A percentile compares a stretch with the other conserved stretches of the same genome.
These are phyloP conservation scores for Salvia hispanica DNA, from an alignment of 257 asterid genomes.

Conservation along the genomic window DNA sequence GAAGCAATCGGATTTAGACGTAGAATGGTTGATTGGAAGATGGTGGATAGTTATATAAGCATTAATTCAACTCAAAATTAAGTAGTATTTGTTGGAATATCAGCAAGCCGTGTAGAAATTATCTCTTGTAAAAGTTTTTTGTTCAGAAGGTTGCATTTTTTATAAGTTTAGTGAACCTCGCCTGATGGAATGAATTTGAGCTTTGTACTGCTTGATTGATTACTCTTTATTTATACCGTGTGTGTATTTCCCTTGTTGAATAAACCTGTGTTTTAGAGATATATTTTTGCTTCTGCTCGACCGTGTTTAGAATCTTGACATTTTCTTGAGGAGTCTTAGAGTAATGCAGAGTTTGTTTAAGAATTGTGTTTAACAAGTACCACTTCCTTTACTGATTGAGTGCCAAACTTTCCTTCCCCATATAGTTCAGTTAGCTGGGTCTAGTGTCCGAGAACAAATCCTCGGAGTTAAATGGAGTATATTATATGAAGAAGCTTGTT, in stretches of 20 bases:
- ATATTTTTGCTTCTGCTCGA: neutral
- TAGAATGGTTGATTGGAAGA: slow-evolving; percentile 9
- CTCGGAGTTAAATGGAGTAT: slow-evolving; percentile 8
- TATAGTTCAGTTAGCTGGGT: slow-evolving; percentile 8
- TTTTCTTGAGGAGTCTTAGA: slow-evolving; percentile 16
- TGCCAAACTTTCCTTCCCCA: neutral
- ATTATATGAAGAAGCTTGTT: slow-evolving; percentile 7
- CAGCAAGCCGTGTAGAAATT: neutral
- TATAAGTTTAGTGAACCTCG: slow-evolving; percentile 10
- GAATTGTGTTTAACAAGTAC: neutral
- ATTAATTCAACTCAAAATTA: neutral
- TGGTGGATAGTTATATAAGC: slow-evolving; percentile 3
- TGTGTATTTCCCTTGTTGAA: neutral
- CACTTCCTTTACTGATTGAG: neutral
- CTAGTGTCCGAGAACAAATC: neutral
- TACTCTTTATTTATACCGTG: neutral
- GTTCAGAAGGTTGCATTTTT: neutral
- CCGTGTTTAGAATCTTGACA: slow-evolving; percentile 2
- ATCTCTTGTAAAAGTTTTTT: neutral
- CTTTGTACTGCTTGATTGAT: slow-evolving; percentile 3
- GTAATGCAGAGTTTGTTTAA: slow-evolving; percentile 15
- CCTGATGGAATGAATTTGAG: slow-evolving; percentile 12
- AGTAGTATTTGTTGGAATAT: slow-evolving; percentile 6
- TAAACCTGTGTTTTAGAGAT: neutral
- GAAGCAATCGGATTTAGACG: neutral